Base-by-base conservation (phyloP, 169 alveolate genomes). In the Eimeria praecox region DNA sequence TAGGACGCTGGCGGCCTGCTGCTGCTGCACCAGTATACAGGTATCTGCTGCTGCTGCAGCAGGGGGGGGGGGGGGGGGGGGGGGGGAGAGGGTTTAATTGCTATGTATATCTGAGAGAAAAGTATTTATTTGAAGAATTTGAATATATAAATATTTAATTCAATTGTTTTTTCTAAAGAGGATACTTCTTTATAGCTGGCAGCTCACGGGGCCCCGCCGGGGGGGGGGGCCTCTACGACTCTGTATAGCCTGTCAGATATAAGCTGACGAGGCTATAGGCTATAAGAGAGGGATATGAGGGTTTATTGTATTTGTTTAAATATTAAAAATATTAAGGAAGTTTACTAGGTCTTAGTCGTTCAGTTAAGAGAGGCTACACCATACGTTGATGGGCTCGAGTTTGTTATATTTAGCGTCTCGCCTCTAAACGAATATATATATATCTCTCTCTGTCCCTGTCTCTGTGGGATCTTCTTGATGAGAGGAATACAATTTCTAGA, bases 201-300 rank as follows among this genome's bases (percentile, higher is more conserved):
- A 62, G 73, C 73, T 27, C 40, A 38, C 35, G 33, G 73, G 73
- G 73, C 73, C 73, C 73, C 73, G 73, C 73, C 73, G 73, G 73
- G 69, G 69, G 69, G 20, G 20, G 6, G 20, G 20, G 20, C 18
- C 69, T 14, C 69, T 6, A 9, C 30, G 69, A 59, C 69, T 59
- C 12, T 12, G n/a, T 59, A 59, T 14, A 14, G n/a, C 5, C 27
- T 59, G 69, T 3, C 20, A 49, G 12, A 12, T 12, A 20, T 2
- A 56, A 20, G 66, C 18, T 5, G 27, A 27, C 24, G 8, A 56
- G 20, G 66, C n/a, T 14, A 56, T 56, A 56, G 59, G 59, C 59
- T 8, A 27, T 38, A 20, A 3, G 4, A 56, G 66, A 16, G 3
- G 38, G 38, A 1, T 3, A 27, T 27, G 12, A 27, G 4, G 73